A percentile compares a stretch with the other conserved stretches of the same genome.
Evolutionary conservation across 2,329 filamentous ascomycete species (phyloP).

Genomic region (Aspergillus latus): DNA sequence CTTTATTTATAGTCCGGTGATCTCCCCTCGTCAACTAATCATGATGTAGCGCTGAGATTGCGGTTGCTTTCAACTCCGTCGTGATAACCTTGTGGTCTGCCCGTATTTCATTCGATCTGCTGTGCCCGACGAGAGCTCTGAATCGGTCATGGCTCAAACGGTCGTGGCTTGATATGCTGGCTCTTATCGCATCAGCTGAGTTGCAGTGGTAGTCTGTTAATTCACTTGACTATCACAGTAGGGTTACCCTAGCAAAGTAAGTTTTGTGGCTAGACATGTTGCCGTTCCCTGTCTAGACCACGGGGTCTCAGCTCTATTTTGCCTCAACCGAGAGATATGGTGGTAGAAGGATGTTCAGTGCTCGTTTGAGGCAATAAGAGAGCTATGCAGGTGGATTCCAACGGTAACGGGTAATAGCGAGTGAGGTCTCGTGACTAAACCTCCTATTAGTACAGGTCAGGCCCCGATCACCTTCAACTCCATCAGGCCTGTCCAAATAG

Average conservation of each 20-base stretch:
- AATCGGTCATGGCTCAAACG: no score
- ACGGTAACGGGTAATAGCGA: no score
- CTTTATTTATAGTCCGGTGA: background rate
- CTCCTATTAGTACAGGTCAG: background rate
- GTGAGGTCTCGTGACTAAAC: background rate
- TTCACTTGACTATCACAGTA: background rate
- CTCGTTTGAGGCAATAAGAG: background rate
- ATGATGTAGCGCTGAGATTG: no score
- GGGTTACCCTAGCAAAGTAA: background rate
- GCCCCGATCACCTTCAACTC: background rate
- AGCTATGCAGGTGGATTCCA: no score
- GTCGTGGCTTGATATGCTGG: no score
- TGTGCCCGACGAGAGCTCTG: no score
- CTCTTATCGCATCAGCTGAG: no score
- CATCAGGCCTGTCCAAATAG: background rate
- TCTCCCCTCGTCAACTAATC: background rate
- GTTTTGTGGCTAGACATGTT: no score
- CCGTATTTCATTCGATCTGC: no score
- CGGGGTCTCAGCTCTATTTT: background rate
- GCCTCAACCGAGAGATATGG: background rate
- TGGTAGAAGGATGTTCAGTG: background rate
- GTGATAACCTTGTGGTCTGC: no score
- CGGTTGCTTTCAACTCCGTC: no score
- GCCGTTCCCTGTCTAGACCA: no score
- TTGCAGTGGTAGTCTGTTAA: background rate